Evolutionary conservation across 2,329 filamentous ascomycete species (phyloP).

Genomic region (Aspergillus sp.): DNA sequence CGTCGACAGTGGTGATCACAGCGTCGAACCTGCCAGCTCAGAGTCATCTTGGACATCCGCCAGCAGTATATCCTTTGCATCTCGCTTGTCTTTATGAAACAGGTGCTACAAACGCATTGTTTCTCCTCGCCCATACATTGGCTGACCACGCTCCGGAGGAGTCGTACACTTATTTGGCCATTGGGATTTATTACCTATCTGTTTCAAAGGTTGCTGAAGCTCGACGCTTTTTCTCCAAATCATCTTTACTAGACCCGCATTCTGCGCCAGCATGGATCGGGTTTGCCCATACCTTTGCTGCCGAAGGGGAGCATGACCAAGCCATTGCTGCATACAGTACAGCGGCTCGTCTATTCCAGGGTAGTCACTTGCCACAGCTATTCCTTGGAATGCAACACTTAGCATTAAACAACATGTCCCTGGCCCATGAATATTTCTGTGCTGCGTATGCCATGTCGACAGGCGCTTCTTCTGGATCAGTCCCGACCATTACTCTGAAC

Average conservation of each 20-base stretch:
- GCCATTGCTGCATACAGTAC: slow-evolving; percentile 97
- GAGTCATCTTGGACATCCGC: slow-evolving; percentile 37
- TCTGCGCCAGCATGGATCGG: slow-evolving; percentile 98
- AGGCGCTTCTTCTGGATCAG: slow-evolving; percentile 26
- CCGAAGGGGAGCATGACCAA: slow-evolving; percentile 95
- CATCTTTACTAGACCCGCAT: slow-evolving; percentile 94
- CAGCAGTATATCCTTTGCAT: slow-evolving; percentile 72
- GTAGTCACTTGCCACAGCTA: slow-evolving; percentile 88
- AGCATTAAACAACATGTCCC: slow-evolving; percentile 84
- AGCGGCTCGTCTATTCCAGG: slow-evolving; percentile 88
- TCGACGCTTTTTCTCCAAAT: slow-evolving; percentile 91
- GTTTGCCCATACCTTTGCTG: slow-evolving; percentile 95
- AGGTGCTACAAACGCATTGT: slow-evolving; percentile 75
- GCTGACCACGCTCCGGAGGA: slow-evolving; percentile 87
- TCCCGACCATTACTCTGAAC: slow-evolving; percentile 17
- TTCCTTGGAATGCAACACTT: slow-evolving; percentile 99
- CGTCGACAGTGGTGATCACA: slow-evolving; percentile 14
- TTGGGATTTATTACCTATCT: slow-evolving; percentile 88
- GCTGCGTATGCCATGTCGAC: slow-evolving; percentile 63
- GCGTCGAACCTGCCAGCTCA: slow-evolving; percentile 22
- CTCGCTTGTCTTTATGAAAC: slow-evolving; percentile 87
- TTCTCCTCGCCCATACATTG: slow-evolving; percentile 84
- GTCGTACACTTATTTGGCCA: slow-evolving; percentile 85
- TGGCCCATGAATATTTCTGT: slow-evolving; percentile 90
- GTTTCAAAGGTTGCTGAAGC: slow-evolving; percentile 88